phyloP scores from a whole-genome alignment of 2,329 filamentous ascomycete species.

The Beauveria sp. region DNA sequence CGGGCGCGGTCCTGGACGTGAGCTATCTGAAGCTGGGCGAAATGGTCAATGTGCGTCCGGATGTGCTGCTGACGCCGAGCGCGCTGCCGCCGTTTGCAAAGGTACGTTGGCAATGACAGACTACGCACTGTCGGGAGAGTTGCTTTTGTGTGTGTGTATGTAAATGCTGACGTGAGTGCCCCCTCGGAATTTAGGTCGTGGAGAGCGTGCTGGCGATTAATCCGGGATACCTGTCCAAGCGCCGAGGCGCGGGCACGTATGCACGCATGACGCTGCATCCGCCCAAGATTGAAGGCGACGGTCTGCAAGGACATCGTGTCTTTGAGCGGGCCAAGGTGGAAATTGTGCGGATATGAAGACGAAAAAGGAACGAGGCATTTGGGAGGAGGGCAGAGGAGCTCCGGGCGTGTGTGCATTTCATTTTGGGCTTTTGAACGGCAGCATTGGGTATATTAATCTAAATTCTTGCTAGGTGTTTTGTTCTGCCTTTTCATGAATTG shows the following conservation, averaged over 20 bases:
- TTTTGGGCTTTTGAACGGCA: neutral
- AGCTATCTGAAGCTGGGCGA: conserved; percentile 84
- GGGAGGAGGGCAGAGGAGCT: neutral
- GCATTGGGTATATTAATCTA: neutral
- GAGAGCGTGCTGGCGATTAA: conserved; percentile 88
- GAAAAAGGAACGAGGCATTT: neutral
- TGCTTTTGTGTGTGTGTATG: neutral
- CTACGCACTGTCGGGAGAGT: too few relatives aligned
- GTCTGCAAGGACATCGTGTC: conserved; percentile 63
- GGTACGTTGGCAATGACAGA: conserved; percentile 44
- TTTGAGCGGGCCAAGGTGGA: conserved; percentile 82
- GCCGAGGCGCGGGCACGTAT: conserved; percentile 76
- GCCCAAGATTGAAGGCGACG: conserved; percentile 52
- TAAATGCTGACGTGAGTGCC: neutral
- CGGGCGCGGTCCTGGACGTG: conserved; percentile 73
- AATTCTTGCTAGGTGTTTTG: neutral
- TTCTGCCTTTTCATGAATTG: neutral
- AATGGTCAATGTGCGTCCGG: conserved; percentile 78
- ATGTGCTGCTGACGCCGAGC: conserved; percentile 78
- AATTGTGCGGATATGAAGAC: conserved; percentile 62
- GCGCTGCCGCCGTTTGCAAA: conserved; percentile 79
- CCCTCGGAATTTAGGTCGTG: conserved; percentile 57
- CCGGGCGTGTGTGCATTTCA: neutral
- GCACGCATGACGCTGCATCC: conserved; percentile 71
- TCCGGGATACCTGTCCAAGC: conserved; percentile 79